These are phyloP conservation scores for Fusarium foetens DNA, from an alignment of 2,329 filamentous ascomycete species.

Conservation along the genomic window DNA sequence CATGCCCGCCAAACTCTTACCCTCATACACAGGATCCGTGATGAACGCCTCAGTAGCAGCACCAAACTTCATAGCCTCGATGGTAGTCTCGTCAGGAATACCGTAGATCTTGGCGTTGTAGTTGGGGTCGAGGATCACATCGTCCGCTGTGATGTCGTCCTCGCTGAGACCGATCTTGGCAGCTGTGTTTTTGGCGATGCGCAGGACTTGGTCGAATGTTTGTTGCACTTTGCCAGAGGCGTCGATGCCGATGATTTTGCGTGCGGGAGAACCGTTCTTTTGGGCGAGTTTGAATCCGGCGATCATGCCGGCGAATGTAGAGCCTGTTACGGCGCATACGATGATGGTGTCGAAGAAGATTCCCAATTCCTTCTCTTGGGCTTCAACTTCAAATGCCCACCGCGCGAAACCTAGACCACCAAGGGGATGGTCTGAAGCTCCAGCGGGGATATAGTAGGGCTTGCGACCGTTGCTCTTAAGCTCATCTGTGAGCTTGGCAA, in stretches of 20 bases:
- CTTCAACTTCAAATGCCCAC: slow-evolving; percentile 75
- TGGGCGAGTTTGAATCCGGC: slow-evolving; percentile 76
- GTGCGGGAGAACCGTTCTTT: slow-evolving; percentile 54
- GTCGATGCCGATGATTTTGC: slow-evolving; percentile 74
- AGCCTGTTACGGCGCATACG: slow-evolving; percentile 77
- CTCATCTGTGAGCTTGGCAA: slow-evolving; percentile 64
- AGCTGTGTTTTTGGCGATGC: slow-evolving; percentile 73
- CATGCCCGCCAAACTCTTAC: slow-evolving; percentile 78
- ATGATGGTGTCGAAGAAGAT: slow-evolving; percentile 75
- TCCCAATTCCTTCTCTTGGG: slow-evolving; percentile 69
- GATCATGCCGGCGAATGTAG: slow-evolving; percentile 76
- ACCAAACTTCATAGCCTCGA: slow-evolving; percentile 75
- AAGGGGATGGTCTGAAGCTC: slow-evolving; percentile 75
- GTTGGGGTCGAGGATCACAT: slow-evolving; percentile 68
- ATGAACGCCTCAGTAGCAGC: slow-evolving; percentile 77
- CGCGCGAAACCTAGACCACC: slow-evolving; percentile 76
- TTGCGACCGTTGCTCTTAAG: slow-evolving; percentile 63
- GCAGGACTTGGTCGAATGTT: slow-evolving; percentile 72
- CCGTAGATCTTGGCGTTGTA: slow-evolving; percentile 77
- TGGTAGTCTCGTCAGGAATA: slow-evolving; percentile 71
- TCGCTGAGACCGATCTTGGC: slow-evolving; percentile 69
- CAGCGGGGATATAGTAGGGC: slow-evolving; percentile 78
- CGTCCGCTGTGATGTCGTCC: slow-evolving; percentile 68
- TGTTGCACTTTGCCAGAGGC: slow-evolving; percentile 56
- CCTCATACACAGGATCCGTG: slow-evolving; percentile 80